Evolutionary conservation across 1,139 yeast species (phyloP).

Genomic region (Sugiyamaella novakii): DNA sequence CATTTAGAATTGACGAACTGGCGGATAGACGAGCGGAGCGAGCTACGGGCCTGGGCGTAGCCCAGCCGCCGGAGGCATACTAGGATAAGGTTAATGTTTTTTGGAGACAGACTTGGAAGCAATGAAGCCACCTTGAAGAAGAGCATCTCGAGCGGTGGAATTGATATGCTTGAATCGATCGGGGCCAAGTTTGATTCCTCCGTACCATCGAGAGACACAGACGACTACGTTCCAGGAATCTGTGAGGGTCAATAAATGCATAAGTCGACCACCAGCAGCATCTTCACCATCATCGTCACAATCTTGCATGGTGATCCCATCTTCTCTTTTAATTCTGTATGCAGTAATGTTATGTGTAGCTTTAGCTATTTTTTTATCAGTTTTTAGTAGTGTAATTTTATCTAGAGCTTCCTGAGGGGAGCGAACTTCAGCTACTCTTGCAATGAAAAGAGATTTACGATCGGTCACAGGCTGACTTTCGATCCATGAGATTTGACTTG

Average conservation of each 20-base stretch:
- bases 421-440: constrained; percentile 62
- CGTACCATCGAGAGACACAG: constrained; percentile 90
- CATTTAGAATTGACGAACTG: neutral
- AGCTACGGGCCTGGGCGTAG: neutral
- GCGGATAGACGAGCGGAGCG: neutral
- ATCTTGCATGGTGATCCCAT: constrained; percentile 66
- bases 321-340: constrained; percentile 65
- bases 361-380: constrained; percentile 65
- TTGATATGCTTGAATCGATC: constrained; percentile 93
- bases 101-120: constrained; percentile 4
- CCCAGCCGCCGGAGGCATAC: constrained; percentile 5
- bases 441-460: constrained; percentile 84
- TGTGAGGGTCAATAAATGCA: constrained; percentile 62
- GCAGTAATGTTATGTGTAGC: constrained; percentile 85
- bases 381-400: constrained; percentile 54
- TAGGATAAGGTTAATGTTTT: constrained; percentile 17
- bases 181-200: constrained; percentile 89
- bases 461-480: constrained; percentile 77
- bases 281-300: constrained; percentile 98
- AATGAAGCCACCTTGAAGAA: constrained; percentile 62
- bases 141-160: constrained; percentile 82
- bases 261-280: constrained; percentile 89
- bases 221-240: constrained; percentile 86
- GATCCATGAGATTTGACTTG: constrained; percentile 68
- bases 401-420: constrained; percentile 66